These are phyloP conservation scores for Chaetomium olivaceum DNA, from an alignment of 2,329 filamentous ascomycete genomes.

Conservation along the genomic window DNA sequence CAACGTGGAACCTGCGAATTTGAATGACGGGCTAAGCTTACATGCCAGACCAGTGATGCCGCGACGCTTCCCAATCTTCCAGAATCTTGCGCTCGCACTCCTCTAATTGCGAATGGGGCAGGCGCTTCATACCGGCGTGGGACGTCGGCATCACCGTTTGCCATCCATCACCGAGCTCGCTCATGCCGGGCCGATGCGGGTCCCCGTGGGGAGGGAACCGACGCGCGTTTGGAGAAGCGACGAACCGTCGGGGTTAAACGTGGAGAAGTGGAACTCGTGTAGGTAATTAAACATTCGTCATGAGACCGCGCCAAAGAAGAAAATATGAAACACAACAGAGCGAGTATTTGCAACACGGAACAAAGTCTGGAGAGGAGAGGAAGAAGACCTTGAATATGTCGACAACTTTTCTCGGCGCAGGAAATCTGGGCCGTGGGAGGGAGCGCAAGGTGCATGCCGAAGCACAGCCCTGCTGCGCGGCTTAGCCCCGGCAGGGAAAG, in stretches of 20 bases:
- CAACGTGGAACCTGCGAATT: background rate
- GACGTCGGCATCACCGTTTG: conserved; percentile 35
- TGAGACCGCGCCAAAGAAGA: background rate
- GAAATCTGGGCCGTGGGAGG: background rate
- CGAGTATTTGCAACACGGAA: background rate
- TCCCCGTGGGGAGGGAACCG: conserved; percentile 13
- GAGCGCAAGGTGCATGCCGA: conserved; percentile 13
- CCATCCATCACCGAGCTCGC: conserved; percentile 34
- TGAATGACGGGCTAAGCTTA: conserved; percentile 19
- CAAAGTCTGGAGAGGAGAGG: background rate
- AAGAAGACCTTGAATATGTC: background rate
- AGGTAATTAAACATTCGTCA: background rate
- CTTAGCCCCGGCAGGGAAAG: conserved; percentile 16
- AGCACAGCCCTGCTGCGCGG: conserved; percentile 23
- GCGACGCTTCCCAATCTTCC: conserved; percentile 34
- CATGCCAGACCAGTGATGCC: conserved; percentile 36
- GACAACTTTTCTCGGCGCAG: conserved; percentile 3
- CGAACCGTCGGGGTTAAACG: conserved; percentile 4
- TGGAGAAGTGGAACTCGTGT: background rate
- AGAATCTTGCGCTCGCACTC: conserved; percentile 33
- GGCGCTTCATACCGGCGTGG: conserved; percentile 31
- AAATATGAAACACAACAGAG: background rate
- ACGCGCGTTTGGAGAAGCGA: conserved; percentile 4
- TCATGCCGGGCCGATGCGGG: conserved; percentile 29
- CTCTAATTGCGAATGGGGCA: conserved; percentile 34